Conservation (phyloP, 2,329 filamentous ascomycete genomes). For the Raffaelea ambrosiae region DNA sequence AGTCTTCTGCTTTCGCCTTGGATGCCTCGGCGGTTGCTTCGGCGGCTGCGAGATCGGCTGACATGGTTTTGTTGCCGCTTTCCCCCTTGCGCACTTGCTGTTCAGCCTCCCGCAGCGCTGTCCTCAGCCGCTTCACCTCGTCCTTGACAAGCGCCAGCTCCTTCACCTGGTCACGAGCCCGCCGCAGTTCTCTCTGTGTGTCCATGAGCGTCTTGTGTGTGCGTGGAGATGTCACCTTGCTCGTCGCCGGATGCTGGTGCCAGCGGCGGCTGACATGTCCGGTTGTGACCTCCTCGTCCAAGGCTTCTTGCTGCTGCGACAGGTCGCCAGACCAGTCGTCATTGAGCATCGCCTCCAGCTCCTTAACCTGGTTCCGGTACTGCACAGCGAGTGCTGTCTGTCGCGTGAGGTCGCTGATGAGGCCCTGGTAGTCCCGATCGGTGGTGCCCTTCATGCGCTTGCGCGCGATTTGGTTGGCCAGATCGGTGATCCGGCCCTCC, state of each 20-base stretch:
- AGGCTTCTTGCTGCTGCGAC: slow-evolving; percentile 20
- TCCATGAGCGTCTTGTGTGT: slow-evolving; percentile 44
- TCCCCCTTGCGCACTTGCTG: slow-evolving; percentile 29
- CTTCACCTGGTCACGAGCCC: slow-evolving; percentile 43
- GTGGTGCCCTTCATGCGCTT: slow-evolving; percentile 25
- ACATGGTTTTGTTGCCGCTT: slow-evolving; percentile 24
- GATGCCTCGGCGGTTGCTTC: slow-evolving; percentile 17
- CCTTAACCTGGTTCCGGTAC: slow-evolving; percentile 51
- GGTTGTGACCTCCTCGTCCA: slow-evolving; percentile 20
- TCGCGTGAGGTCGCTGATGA: slow-evolving; percentile 45
- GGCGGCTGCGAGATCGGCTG: slow-evolving; percentile 19
- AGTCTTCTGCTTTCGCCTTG: slow-evolving; percentile 17
- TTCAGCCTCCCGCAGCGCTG: slow-evolving; percentile 39
- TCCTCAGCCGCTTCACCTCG: slow-evolving; percentile 45
- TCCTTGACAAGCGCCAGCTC: slow-evolving; percentile 42
- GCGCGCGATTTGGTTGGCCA: slow-evolving; percentile 47
- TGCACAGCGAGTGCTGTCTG: slow-evolving; percentile 50
- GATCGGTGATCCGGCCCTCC: slow-evolving; percentile 52
- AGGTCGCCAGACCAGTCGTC: slow-evolving; percentile 25
- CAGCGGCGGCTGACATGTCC: background rate
- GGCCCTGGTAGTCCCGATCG: slow-evolving; percentile 35
- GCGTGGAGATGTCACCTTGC: slow-evolving; percentile 32
- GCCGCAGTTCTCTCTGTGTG: slow-evolving; percentile 44
- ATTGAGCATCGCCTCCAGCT: slow-evolving; percentile 44
- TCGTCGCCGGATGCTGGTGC: slow-evolving; percentile 15